Base-by-base conservation (phyloP, 805 yeast genomes). In the Candida verbasci region DNA sequence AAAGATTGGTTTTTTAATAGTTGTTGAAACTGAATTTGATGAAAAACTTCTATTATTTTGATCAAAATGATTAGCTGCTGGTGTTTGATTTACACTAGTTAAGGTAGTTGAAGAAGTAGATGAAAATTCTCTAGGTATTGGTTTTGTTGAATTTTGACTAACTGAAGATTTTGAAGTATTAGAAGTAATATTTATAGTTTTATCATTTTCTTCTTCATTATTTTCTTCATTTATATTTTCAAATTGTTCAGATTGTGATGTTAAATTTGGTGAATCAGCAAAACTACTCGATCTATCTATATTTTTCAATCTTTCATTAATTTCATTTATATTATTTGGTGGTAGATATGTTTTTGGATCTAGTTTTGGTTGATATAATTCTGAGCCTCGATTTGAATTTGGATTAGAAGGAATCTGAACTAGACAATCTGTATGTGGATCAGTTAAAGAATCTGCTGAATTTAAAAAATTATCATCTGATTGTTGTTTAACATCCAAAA, bases 321-420 rank as follows among this genome's bases (percentile, higher is more conserved):
- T 34, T 31, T 52, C 53, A 11, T 43, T 31, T 9, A 39, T 24
- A 14, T 15, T 24, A 18, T 26, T 40, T 29, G 14, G 44, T 68
- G 18, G 64, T 68, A 18, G 64, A 41, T 3, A 65, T 52, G 62
- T 61, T 40, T 58, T 66, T 0, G 78, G 78, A 46, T 73, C 78
- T 55, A 72, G 55, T 2, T 73, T 68, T 25, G 63, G 55, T 35
- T 60, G 49, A 34, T 42, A 54, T 24, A 27, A 5, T 4, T 28
- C 29, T 10, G 30, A 34, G 7, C 22, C 26, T 17, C 17, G 20
- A 12, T 16, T 31, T 21, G 36, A 32, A 17, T 11, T 23, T 17
- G 35, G 35, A 32, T 26, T 32, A 4, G 35, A 32, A 10, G 35
- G 35, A 10, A 32, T 32, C 10, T n/a, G n/a, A n/a, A n/a, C n/a